Conservation (phyloP, 768 basidiomycete genomes). For the Dioszegia crocea region DNA sequence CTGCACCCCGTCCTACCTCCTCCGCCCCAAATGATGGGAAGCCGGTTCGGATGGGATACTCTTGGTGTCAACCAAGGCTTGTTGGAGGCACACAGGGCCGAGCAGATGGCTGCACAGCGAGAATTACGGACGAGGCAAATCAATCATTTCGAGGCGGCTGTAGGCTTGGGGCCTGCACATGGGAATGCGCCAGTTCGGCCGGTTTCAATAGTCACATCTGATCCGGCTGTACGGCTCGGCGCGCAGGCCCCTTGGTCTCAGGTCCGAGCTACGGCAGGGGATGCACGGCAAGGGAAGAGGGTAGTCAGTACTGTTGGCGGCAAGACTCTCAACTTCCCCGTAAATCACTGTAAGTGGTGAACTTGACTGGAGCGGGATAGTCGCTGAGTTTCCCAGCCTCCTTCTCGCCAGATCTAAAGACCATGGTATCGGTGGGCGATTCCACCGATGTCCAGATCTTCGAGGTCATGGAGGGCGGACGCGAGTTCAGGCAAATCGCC, state of each 20-base stretch:
- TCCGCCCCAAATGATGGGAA: conserved; percentile 3
- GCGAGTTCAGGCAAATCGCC: conserved; percentile 61
- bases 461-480: conserved; percentile 62
- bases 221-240: neutral
- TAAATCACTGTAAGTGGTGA: conserved; percentile 45
- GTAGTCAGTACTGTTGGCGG: conserved; percentile 38
- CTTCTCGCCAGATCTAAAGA: conserved; percentile 80
- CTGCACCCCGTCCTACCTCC: neutral
- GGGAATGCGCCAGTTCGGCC: neutral
- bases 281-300: conserved; percentile 16
- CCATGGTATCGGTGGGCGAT: conserved; percentile 84
- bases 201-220: neutral
- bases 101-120: neutral
- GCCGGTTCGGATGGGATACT: conserved; percentile 7
- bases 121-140: neutral
- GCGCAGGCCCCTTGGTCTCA: conserved; percentile 2
- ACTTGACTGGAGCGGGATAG: neutral
- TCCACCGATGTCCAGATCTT: conserved; percentile 80
- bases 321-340: conserved; percentile 35
- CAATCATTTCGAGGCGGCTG: neutral
- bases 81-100: neutral
- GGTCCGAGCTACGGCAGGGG: neutral
- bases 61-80: conserved; percentile 5
- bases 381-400: conserved; percentile 60
- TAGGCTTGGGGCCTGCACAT: neutral